Evolutionary conservation across 2,329 filamentous ascomycete species (phyloP).

Genomic region (Diaporthe sp.): DNA sequence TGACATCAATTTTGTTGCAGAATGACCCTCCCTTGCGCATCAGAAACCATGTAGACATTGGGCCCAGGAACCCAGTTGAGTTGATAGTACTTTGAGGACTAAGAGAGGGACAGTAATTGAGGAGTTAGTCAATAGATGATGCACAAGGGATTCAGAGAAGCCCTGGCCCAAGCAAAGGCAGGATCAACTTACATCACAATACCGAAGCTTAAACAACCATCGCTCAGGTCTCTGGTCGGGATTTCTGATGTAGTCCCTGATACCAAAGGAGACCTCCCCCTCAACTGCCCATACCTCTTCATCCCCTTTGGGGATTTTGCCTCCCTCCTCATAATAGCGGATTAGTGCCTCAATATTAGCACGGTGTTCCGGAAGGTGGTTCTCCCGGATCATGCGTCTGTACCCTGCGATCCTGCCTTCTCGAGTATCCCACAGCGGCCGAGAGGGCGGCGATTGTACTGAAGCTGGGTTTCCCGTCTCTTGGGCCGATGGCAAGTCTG

Average conservation of each 20-base stretch:
- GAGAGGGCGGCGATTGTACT: not conserved
- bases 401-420: conserved; percentile 11
- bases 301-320: conserved; percentile 2
- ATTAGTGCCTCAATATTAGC: conserved; percentile 15
- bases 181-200: not conserved
- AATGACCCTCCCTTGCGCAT: conserved; percentile 9
- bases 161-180: not conserved
- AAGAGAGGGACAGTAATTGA: not conserved
- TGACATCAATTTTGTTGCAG: not conserved
- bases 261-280: not conserved
- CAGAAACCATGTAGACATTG: not conserved
- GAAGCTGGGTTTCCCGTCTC: not conserved
- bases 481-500: not conserved
- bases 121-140: not conserved
- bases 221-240: not conserved
- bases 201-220: not conserved
- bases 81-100: not conserved
- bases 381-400: conserved; percentile 7
- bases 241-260: not conserved
- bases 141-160: not conserved
- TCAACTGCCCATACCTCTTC: conserved; percentile 28
- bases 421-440: not conserved
- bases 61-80: not conserved
- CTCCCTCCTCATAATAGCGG: conserved; percentile 27
- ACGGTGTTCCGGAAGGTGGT: not conserved